A percentile compares a stretch with the other conserved stretches of the same genome.
Evolutionary conservation across 1,139 yeast genomes (phyloP).

Genomic region (Kodamaea alishanica): DNA sequence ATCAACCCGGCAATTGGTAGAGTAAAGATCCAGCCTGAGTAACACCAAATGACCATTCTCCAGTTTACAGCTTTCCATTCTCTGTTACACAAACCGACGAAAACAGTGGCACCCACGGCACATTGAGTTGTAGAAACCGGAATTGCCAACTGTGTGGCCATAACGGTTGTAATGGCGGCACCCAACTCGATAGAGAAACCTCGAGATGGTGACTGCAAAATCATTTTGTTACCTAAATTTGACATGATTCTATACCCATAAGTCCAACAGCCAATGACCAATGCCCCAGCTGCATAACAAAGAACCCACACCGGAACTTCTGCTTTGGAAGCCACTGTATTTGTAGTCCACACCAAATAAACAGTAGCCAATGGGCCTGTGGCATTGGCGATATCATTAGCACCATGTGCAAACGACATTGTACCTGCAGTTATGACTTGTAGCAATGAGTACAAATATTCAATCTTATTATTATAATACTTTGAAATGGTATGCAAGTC

Average conservation of each 20-base stretch:
- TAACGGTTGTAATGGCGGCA: slow-evolving; percentile 70
- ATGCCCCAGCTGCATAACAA: slow-evolving; percentile 63
- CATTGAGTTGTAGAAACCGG: slow-evolving; percentile 79
- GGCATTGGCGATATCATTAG: slow-evolving; percentile 78
- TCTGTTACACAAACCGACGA: slow-evolving; percentile 69
- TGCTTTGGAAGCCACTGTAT: slow-evolving; percentile 44
- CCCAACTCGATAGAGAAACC: slow-evolving; percentile 80
- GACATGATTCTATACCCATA: slow-evolving; percentile 70
- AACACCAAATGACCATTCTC: slow-evolving; percentile 74
- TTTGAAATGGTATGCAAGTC: slow-evolving; percentile 56
- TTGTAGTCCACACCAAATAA: slow-evolving; percentile 58
- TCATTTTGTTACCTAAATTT: slow-evolving; percentile 70
- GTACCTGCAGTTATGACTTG: slow-evolving; percentile 76
- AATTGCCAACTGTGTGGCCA: slow-evolving; percentile 69
- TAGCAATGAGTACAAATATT: slow-evolving; percentile 63
- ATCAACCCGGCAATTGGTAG: slow-evolving; percentile 72
- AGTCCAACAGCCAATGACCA: slow-evolving; percentile 70
- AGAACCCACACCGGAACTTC: slow-evolving; percentile 72
- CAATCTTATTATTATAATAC: slow-evolving; percentile 69
- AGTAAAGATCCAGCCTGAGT: slow-evolving; percentile 70
- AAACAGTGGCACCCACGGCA: slow-evolving; percentile 78
- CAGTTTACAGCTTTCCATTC: slow-evolving; percentile 67
- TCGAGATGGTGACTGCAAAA: slow-evolving; percentile 74
- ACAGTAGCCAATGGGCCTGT: slow-evolving; percentile 73
- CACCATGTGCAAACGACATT: slow-evolving; percentile 81